Evolutionary conservation across 2,329 filamentous ascomycete genomes (phyloP).

Genomic region (Ceratocystis lukuohia): DNA sequence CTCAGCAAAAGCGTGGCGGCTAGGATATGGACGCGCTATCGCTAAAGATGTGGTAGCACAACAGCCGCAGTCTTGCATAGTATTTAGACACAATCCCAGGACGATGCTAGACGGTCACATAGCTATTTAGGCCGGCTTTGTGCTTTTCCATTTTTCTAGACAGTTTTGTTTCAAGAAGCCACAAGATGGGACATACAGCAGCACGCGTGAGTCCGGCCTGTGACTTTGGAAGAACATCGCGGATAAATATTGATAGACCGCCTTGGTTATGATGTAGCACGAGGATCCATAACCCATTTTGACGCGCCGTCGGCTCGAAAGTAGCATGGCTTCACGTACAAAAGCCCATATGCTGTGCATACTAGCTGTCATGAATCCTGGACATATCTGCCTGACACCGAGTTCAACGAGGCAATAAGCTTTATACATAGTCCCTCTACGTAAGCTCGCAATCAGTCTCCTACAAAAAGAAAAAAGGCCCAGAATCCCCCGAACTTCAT

Average conservation of each 20-base stretch:
- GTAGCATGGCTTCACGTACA: neutral
- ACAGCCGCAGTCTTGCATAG: neutral
- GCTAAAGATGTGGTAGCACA: slow-evolving; percentile 4
- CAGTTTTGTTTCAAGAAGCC: neutral
- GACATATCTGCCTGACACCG: neutral
- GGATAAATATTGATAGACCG: neutral
- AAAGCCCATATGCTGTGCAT: neutral
- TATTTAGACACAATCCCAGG: neutral
- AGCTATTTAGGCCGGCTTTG: neutral
- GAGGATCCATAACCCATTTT: neutral
- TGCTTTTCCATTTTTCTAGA: neutral
- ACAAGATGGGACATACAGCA: neutral
- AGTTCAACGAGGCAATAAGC: neutral
- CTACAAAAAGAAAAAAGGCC: neutral
- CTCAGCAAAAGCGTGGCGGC: neutral
- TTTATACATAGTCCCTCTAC: neutral
- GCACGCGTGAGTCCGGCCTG: neutral
- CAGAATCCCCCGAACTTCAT: neutral
- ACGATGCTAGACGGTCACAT: neutral
- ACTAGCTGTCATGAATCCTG: neutral
- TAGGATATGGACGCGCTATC: neutral
- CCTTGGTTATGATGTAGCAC: neutral
- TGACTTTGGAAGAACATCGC: neutral
- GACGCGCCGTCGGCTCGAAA: neutral
- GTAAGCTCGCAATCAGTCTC: neutral